Evolutionary conservation across 164 flowering plant species (phyloP).

Genomic region (Warburgia ugandensis): DNA sequence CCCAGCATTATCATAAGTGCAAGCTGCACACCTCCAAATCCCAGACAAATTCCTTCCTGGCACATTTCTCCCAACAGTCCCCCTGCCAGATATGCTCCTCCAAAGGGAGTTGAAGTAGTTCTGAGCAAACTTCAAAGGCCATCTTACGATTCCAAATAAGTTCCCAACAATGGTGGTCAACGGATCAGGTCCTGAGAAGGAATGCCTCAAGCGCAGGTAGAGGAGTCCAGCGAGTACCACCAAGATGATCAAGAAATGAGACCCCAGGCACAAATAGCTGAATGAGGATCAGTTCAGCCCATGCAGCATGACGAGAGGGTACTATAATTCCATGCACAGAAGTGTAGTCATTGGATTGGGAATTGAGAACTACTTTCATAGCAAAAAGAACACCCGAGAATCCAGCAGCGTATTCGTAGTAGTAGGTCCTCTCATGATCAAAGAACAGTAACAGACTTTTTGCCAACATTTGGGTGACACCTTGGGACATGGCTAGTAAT

Average conservation of each 20-base stretch:
- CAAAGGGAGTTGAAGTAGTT: conserved; percentile 16
- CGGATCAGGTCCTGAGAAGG: conserved; percentile 49
- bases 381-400: conserved; percentile 98
- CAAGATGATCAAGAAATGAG: conserved; percentile 95
- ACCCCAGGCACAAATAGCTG: conserved; percentile 91
- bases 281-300: conserved; percentile 83
- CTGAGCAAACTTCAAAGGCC: conserved; percentile 46
- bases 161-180: conserved; percentile 33
- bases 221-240: conserved; percentile 91
- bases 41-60: conserved; percentile 16
- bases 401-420: conserved; percentile 70
- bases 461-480: conserved; percentile 62
- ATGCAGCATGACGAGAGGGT: conserved; percentile 77
- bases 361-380: conserved; percentile 84
- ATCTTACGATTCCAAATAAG: conserved; percentile 25
- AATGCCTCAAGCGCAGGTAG: conserved; percentile 43
- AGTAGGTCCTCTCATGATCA: conserved; percentile 58
- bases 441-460: conserved; percentile 55
- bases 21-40: conserved; percentile 70
- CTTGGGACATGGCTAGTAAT: conserved; percentile 77
- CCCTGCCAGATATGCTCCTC: conserved; percentile 53
- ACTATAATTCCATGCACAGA: conserved; percentile 73
- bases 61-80: conserved; percentile 39
- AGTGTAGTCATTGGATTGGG: conserved; percentile 51
- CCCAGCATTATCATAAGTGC: conserved; percentile 70